A percentile compares a stretch with the other conserved stretches of the same genome.
Evolutionary conservation across 2,329 filamentous ascomycete genomes (phyloP).

Genomic region (Periconia sp.): DNA sequence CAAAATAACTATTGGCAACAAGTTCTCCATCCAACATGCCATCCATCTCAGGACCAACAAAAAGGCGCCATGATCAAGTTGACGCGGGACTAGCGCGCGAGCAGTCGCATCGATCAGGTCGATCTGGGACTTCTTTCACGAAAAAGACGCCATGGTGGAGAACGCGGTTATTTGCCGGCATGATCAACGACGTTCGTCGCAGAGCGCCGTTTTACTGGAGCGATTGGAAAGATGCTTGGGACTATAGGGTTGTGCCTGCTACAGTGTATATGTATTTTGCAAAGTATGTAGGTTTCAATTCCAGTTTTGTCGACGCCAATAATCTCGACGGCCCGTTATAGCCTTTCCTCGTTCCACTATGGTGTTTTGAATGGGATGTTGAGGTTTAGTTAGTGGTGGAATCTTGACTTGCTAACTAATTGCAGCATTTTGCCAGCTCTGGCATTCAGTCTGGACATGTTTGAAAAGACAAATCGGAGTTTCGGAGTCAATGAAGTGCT

Average conservation of each 20-base stretch:
- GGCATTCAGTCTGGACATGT: slow-evolving; percentile 92
- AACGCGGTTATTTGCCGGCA: slow-evolving; percentile 73
- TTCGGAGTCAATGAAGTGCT: slow-evolving; percentile 92
- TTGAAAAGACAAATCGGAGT: slow-evolving; percentile 79
- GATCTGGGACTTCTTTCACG: slow-evolving; percentile 5
- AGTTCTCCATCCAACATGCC: not conserved
- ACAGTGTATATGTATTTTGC: slow-evolving; percentile 95
- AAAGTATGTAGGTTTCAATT: slow-evolving; percentile 60
- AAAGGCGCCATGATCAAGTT: slow-evolving; percentile 22
- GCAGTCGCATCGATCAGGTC: slow-evolving; percentile 16
- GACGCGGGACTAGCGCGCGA: slow-evolving; percentile 16
- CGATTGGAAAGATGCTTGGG: slow-evolving; percentile 86
- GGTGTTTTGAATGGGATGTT: not conserved
- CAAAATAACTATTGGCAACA: not conserved
- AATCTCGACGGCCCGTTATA: not conserved
- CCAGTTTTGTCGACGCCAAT: not conserved
- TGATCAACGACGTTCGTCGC: slow-evolving; percentile 75
- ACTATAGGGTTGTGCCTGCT: slow-evolving; percentile 84
- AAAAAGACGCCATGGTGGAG: slow-evolving; percentile 65
- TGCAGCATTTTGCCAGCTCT: slow-evolving; percentile 79
- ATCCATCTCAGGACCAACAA: not conserved
- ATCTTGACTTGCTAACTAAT: not conserved
- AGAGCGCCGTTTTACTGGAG: slow-evolving; percentile 76
- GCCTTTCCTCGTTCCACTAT: not conserved
- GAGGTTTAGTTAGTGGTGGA: not conserved